Conservation (phyloP, 805 yeast species). For the Pichia scutulata region DNA sequence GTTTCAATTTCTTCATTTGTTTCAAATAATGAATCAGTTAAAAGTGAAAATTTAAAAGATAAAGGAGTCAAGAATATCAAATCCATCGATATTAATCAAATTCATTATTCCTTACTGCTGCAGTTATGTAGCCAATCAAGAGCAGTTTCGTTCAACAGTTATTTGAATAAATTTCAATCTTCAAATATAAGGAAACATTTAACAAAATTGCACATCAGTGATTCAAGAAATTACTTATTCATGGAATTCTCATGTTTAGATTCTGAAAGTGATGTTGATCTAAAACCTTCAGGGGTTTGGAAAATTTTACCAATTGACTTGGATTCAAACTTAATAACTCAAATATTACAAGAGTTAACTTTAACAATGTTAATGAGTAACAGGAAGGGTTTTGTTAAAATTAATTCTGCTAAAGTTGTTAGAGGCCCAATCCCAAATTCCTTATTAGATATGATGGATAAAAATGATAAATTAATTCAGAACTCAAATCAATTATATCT, state of each 20-base stretch:
- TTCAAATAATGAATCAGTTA: slow-evolving; percentile 5
- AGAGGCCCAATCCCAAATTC: slow-evolving; percentile 28
- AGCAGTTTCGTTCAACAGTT: slow-evolving; percentile 27
- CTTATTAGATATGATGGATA: slow-evolving; percentile 7
- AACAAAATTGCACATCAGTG: not conserved
- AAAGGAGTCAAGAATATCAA: slow-evolving; percentile 17
- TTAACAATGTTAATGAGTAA: slow-evolving; percentile 34
- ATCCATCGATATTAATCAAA: slow-evolving; percentile 28
- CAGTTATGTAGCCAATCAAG: slow-evolving; percentile 29
- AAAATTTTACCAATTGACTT: slow-evolving; percentile 49
- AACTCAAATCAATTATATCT: slow-evolving; percentile 27
- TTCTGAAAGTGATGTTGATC: slow-evolving; percentile 30
- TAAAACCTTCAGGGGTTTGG: slow-evolving; percentile 30
- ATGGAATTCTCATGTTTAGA: slow-evolving; percentile 43
- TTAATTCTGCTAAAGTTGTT: slow-evolving; percentile 39
- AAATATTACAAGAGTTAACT: slow-evolving; percentile 40
- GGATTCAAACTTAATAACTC: slow-evolving; percentile 29
- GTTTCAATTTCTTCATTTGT: slow-evolving; percentile 32
- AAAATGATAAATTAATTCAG: not conserved
- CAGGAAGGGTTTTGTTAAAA: slow-evolving; percentile 37
- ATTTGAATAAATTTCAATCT: slow-evolving; percentile 18
- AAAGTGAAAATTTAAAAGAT: not conserved
- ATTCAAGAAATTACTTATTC: slow-evolving; percentile 13
- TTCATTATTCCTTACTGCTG: slow-evolving; percentile 28
- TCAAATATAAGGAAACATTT: slow-evolving; percentile 8